Evolutionary conservation across 306 rosid species (phyloP).

Genomic region (Prunus dulcis): DNA sequence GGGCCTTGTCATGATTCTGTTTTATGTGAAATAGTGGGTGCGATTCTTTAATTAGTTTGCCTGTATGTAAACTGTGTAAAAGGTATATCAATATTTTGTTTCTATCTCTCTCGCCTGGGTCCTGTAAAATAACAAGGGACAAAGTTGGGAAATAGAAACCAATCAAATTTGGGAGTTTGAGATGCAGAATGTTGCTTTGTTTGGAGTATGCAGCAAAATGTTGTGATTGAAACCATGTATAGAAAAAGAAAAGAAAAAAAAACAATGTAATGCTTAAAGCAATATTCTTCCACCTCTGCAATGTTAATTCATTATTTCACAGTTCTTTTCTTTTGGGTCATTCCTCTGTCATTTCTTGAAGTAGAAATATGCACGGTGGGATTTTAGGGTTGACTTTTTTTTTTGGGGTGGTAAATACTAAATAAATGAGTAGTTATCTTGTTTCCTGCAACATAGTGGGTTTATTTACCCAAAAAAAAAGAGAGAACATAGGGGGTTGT

Average conservation of each 20-base stretch:
- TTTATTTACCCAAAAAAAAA: no score
- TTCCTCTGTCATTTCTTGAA: background rate
- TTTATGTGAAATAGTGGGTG: constrained; percentile 46
- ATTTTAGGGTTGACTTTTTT: no score
- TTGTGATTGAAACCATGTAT: constrained; percentile 29
- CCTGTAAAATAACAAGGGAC: constrained; percentile 57
- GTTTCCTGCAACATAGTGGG: no score
- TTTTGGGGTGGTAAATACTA: no score
- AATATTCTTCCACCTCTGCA: background rate
- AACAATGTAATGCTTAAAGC: constrained; percentile 20
- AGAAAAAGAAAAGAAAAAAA: background rate
- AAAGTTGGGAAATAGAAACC: constrained; percentile 25
- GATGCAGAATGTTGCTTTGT: constrained; percentile 43
- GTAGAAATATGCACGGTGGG: no score
- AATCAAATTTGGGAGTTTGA: constrained; percentile 31
- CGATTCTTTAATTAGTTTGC: constrained; percentile 87
- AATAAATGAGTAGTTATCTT: no score
- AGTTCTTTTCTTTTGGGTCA: background rate
- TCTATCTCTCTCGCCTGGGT: constrained; percentile 37
- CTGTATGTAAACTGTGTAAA: constrained; percentile 60
- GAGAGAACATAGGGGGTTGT: no score
- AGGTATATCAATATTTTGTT: constrained; percentile 56
- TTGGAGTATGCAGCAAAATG: constrained; percentile 39
- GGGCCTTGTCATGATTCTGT: constrained; percentile 43
- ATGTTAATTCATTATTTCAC: background rate